These are phyloP conservation scores for Oxytropis ochrocephala DNA, from an alignment of 306 rosid genomes.

Conservation along the genomic window DNA sequence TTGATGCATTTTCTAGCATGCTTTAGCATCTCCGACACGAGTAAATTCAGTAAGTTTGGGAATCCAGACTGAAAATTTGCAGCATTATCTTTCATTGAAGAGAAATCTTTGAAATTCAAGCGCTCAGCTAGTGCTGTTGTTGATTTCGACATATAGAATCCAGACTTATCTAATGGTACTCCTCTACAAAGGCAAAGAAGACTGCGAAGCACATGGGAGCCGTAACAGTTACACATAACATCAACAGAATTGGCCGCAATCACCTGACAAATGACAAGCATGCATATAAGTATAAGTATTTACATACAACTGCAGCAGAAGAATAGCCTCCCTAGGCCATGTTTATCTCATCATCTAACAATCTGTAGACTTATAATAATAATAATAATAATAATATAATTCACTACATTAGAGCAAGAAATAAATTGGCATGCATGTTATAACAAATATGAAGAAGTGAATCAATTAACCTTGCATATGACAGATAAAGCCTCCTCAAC, in stretches of 20 bases:
- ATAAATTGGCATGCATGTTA: background rate
- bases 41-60: slow-evolving; percentile 59
- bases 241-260: slow-evolving; percentile 52
- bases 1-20: slow-evolving; percentile 37
- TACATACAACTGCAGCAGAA: background rate
- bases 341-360: background rate
- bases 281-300: background rate
- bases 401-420: background rate
- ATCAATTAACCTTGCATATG: slow-evolving; percentile 54
- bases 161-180: slow-evolving; percentile 42
- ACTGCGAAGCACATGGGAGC: slow-evolving; percentile 88
- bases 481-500: slow-evolving; percentile 57
- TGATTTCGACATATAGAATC: slow-evolving; percentile 50
- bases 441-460: background rate
- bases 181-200: slow-evolving; percentile 82
- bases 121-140: slow-evolving; percentile 52
- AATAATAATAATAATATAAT: no score
- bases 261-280: slow-evolving; percentile 43
- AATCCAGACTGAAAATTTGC: slow-evolving; percentile 37
- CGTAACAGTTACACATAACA: slow-evolving; percentile 73
- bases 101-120: slow-evolving; percentile 46
- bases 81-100: slow-evolving; percentile 31
- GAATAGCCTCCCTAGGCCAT: background rate
- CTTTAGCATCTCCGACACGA: slow-evolving; percentile 55
- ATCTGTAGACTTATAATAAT: background rate